phyloP scores from a whole-genome alignment of 345 rosid genomes.

The Microthlaspi erraticum region DNA sequence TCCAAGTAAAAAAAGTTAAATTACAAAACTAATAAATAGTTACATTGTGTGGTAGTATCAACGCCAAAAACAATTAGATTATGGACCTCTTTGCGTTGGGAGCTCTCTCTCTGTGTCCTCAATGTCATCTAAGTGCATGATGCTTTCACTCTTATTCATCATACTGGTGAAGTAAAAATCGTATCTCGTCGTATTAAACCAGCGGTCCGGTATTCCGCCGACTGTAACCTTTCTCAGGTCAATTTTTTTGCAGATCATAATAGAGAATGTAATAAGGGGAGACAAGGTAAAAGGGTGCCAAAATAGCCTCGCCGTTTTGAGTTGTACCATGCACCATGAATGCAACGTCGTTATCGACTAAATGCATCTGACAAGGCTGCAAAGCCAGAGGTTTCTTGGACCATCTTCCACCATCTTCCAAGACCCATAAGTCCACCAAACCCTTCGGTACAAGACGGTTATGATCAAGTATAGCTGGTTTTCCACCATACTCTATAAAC shows the following conservation, averaged over 20 bases:
- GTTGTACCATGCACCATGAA: background rate
- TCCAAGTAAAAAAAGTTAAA: no score
- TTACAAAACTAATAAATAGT: no score
- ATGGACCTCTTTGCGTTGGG: no score
- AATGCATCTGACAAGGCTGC: constrained; percentile 9
- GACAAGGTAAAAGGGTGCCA: background rate
- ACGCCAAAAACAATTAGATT: no score
- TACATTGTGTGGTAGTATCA: no score
- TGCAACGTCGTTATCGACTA: background rate
- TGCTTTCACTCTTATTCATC: no score
- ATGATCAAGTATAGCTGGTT: background rate
- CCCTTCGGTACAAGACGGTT: background rate
- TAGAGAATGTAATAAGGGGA: background rate
- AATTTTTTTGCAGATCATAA: constrained; percentile 9
- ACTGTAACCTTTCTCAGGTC: background rate
- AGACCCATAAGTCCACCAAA: constrained; percentile 14
- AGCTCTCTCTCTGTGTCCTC: no score
- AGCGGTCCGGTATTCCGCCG: background rate
- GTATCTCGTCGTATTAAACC: background rate
- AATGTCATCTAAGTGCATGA: no score
- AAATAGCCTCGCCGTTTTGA: constrained; percentile 1
- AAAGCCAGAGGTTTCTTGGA: background rate
- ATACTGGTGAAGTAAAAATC: no score
- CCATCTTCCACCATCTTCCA: constrained; percentile 13
- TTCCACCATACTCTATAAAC: constrained; percentile 20